Conservation (phyloP, 441 rosid species). For the Aquilaria agallochum region DNA sequence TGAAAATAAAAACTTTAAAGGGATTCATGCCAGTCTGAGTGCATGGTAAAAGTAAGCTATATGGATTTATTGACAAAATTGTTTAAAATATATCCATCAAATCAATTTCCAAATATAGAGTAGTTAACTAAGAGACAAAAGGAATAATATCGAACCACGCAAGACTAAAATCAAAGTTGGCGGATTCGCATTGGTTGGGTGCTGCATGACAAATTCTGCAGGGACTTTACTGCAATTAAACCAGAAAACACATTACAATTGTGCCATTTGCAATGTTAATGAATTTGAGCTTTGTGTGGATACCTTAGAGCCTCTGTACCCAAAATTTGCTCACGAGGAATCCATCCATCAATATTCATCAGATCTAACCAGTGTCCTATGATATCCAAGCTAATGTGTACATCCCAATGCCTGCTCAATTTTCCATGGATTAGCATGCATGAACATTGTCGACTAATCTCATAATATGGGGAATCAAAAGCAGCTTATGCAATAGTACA, state of each 20-base stretch:
- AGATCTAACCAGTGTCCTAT: slow-evolving; percentile 91
- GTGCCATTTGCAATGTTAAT: slow-evolving; percentile 12
- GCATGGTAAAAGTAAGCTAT: too few species aligned
- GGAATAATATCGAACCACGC: slow-evolving; percentile 42
- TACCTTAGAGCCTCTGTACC: slow-evolving; percentile 98
- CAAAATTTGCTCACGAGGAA: slow-evolving; percentile 93
- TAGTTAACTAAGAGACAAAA: background rate
- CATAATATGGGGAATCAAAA: slow-evolving; percentile 13
- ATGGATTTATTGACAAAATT: too few species aligned
- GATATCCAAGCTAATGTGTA: slow-evolving; percentile 71
- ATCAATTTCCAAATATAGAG: too few species aligned
- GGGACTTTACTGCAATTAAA: slow-evolving; percentile 87
- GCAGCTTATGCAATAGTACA: slow-evolving; percentile 12
- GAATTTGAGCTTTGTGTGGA: slow-evolving; percentile 16
- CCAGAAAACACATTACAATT: slow-evolving; percentile 20
- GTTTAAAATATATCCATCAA: too few species aligned
- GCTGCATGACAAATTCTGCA: slow-evolving; percentile 82
- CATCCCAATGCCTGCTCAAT: slow-evolving; percentile 76
- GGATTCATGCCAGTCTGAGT: too few species aligned
- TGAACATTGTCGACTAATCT: slow-evolving; percentile 16
- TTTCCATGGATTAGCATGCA: slow-evolving; percentile 12
- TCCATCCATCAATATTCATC: slow-evolving; percentile 91
- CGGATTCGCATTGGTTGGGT: slow-evolving; percentile 93
- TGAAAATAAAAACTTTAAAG: too few species aligned
- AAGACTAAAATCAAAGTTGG: slow-evolving; percentile 94